Evolutionary conservation across 2,329 filamentous ascomycete genomes (phyloP), one percentile per base, ranked within the genome.

Genomic region (Trichoderma breve): DNA sequence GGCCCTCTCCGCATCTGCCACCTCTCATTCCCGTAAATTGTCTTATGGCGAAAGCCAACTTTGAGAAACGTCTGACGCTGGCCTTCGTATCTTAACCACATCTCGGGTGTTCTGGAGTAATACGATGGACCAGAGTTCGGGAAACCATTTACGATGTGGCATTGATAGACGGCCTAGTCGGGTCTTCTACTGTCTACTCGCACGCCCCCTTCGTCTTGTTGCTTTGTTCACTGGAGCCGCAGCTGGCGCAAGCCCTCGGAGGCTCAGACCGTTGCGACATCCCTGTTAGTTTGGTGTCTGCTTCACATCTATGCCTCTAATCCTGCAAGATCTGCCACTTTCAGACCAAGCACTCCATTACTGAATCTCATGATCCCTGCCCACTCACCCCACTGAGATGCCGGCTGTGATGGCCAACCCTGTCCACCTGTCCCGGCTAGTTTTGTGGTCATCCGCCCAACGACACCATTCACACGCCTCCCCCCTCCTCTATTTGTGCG

Each of bases 341-440:
- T 62, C 60, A 71, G 51, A 61, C 51, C 43, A 72, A 39, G 53
- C 58, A 71, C 64, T 61, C 21, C 67, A 34, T 64, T 51, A 36
- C 32, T 71, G 60, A 70, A 72, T 71, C 71, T 72, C 71, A 72
- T 72, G 71, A 71, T 72, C 71, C 67, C 71, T 72, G 67, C 71
- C 58, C 67, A 61, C 57, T 39, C 55, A 34, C 71, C 60, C 71
- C 65, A 70, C 71, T 26, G n/a, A 47, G 58, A 36, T 65, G 71
- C 67, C 71, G 71, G 60, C 71, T 60, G 60, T 39, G 66, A 70
- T 43, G 28, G 32, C 47, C 60, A 32, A 66, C 70, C 60, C 43
- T 24, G 21, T 12, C 63, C 70, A 61, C 70, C 39, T 39, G 53
- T 62, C 39, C 53, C 34, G 47, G 68, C 68, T 71, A 63, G 60